Evolutionary conservation across 768 basidiomycete species (phyloP).

Genomic region (Leccinum imitatum): DNA sequence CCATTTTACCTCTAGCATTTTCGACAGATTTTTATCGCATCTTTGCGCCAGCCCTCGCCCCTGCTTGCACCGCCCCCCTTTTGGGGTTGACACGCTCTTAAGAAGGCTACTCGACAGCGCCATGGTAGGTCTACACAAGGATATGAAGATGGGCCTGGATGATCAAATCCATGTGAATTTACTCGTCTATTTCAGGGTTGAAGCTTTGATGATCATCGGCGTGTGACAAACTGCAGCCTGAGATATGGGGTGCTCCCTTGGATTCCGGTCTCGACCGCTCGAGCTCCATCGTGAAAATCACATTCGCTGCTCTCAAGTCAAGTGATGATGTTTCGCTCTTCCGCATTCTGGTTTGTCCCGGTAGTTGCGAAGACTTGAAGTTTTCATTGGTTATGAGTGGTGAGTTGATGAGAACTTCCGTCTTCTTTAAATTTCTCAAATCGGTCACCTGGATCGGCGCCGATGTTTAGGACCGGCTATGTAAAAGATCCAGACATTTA

Average conservation of each 20-base stretch:
- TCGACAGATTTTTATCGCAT: not conserved
- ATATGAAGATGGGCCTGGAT: not conserved
- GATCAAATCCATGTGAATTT: constrained; percentile 1
- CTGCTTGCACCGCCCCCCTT: not conserved
- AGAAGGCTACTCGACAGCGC: not conserved
- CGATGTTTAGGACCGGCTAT: not conserved
- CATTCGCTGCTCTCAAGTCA: not conserved
- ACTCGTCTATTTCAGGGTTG: constrained; percentile 9
- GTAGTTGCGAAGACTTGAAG: not conserved
- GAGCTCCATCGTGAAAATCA: not conserved
- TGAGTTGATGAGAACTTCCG: constrained; percentile 1
- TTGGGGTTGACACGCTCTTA: not conserved
- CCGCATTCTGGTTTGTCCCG: not conserved
- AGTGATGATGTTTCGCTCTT: not conserved
- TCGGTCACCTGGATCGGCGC: constrained; percentile 9
- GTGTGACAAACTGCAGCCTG: not conserved
- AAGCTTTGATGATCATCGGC: constrained; percentile 4
- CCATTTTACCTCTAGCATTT: not conserved
- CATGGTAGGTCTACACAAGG: not conserved
- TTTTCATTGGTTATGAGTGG: not conserved
- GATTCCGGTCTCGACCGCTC: constrained; percentile 9
- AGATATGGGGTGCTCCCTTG: not conserved
- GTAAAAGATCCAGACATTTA: not conserved
- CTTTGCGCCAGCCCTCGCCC: not conserved
- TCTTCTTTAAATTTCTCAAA: not conserved